phyloP scores from a whole-genome alignment of 345 rosid genomes.

The Arabis hirsuta region DNA sequence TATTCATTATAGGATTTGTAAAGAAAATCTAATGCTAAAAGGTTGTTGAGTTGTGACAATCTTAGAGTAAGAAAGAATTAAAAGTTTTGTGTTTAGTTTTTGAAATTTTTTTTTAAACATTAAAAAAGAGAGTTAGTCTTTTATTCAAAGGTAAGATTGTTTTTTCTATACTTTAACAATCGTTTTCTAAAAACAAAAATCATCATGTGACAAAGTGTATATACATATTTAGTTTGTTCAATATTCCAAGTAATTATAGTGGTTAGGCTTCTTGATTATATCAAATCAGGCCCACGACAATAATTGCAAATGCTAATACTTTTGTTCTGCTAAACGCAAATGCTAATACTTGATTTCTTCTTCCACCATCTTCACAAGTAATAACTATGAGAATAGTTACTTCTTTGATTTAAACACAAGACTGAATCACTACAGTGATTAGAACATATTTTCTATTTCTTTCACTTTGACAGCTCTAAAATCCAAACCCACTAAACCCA shows the following conservation, averaged over 20 bases:
- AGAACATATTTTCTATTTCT: conserved; percentile 13
- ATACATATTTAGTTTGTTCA: not conserved
- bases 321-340: no score
- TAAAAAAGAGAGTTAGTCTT: no score
- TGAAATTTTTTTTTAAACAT: no score
- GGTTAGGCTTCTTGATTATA: not conserved
- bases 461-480: conserved; percentile 17
- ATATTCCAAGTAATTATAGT: not conserved
- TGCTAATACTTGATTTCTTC: not conserved
- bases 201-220: not conserved
- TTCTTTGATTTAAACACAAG: conserved; percentile 12
- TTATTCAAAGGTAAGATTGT: no score
- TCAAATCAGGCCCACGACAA: not conserved
- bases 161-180: no score
- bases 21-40: no score
- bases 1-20: no score
- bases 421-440: conserved; percentile 3
- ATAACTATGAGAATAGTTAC: not conserved
- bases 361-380: not conserved
- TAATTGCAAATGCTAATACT: not conserved
- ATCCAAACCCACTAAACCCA: not conserved
- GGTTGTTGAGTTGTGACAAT: no score
- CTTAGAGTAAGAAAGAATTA: no score
- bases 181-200: not conserved
- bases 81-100: no score